Base-by-base conservation (phyloP, 768 basidiomycete genomes). In the Suillus luteus region DNA sequence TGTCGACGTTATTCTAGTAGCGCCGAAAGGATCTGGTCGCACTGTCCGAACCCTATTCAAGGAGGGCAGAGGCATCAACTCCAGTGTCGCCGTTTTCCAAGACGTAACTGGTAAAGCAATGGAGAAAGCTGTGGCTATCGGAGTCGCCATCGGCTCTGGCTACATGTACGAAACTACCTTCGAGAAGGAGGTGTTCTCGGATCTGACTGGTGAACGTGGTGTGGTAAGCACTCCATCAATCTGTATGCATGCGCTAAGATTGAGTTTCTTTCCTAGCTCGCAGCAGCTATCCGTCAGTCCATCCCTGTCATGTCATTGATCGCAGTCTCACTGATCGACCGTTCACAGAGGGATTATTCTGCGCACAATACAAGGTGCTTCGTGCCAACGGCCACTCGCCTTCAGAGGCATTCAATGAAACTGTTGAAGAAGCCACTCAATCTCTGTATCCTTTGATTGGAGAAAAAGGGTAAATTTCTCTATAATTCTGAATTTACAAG, bases 21-120 rank as follows among this genome's bases (percentile, higher is more conserved):
- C 97, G 11, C 97, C 97, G 70, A 99, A 99, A 81, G 97, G 97
- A 60, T 99, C 97, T 55, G 97, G 97, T 67, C 89, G 96, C 69
- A 99, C 97, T 68, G 96, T 99, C 79, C 95, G 97, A 73, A 97
- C 96, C 55, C 93, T 99, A 70, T 99, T 99, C 89, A 97, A 98
- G 82, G 97, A 99, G 86, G 97, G 97, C 66, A 92, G 96, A 72
- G 97, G 95, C 58, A 97, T 96, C 82, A 97, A 96, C 82, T 93
- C 95, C 7, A 92, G 90, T 72, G 81, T 98, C 69, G 95, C 96
- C 69, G 92, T 97, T 68, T 95, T 86, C 86, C 96, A 99, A 78
- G 96, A 99, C 71, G 96, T 98, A 65, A 95, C 95, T 58, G 97
- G 97, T 72, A 91, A 98, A 78, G 97, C 97, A 67, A 90, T 91